These are phyloP conservation scores for Kodamaea fukazawae DNA, from an alignment of 805 yeast species.

Conservation along the genomic window DNA sequence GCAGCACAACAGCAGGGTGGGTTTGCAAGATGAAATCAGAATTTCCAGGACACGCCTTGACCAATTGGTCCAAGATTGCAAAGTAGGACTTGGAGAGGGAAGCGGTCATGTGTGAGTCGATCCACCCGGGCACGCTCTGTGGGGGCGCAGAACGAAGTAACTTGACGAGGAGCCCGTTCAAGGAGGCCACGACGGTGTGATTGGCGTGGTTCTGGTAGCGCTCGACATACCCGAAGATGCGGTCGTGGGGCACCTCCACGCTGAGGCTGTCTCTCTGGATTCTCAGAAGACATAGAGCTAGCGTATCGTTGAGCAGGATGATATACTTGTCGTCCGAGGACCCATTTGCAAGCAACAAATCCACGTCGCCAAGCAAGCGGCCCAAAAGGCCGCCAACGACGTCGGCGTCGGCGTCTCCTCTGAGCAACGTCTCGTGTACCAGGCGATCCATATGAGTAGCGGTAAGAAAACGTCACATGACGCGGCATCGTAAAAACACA, in stretches of 20 bases:
- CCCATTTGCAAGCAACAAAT: neutral
- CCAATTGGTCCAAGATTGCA: conserved; percentile 55
- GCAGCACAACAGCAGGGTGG: conserved; percentile 46
- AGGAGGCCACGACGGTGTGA: conserved; percentile 66
- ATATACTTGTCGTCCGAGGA: conserved; percentile 11
- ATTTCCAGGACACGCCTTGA: conserved; percentile 44
- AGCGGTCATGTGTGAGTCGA: conserved; percentile 35
- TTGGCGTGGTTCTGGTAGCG: conserved; percentile 73
- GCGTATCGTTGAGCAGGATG: conserved; percentile 42
- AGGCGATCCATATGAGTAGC: too few species aligned
- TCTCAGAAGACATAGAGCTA: conserved; percentile 65
- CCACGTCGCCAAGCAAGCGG: neutral
- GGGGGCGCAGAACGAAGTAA: conserved; percentile 33
- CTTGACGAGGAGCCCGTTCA: conserved; percentile 59
- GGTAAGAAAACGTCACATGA: too few species aligned
- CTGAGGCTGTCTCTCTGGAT: conserved; percentile 21
- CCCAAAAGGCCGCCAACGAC: too few species aligned
- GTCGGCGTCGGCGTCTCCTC: too few species aligned
- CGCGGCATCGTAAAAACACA: too few species aligned
- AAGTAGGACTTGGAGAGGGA: conserved; percentile 59
- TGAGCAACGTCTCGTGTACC: too few species aligned
- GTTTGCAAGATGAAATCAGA: conserved; percentile 36
- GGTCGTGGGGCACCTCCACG: conserved; percentile 21
- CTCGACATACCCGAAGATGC: conserved; percentile 51
- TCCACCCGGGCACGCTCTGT: conserved; percentile 38